A percentile compares a stretch with the other conserved stretches of the same genome.
These are phyloP conservation scores for Delitschia confertaspora DNA, from an alignment of 495 filamentous ascomycete genomes.

Conservation along the genomic window DNA sequence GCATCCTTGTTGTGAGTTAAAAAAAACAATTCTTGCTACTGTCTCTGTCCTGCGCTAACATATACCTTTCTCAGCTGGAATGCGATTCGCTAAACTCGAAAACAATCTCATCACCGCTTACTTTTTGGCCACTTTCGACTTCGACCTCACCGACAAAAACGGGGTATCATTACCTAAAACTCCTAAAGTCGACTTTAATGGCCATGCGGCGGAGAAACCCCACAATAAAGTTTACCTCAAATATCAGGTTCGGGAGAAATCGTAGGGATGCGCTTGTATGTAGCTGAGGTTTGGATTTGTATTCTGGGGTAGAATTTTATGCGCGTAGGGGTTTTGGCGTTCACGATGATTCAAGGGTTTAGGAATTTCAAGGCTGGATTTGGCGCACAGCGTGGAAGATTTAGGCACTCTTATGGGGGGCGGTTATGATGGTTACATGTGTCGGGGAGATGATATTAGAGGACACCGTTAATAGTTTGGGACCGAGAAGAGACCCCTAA, in stretches of 20 bases:
- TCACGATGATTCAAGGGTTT: too few species aligned
- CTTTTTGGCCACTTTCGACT: slow-evolving; percentile 32
- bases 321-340: too few species aligned
- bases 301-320: too few species aligned
- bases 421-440: too few species aligned
- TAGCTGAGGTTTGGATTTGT: too few species aligned
- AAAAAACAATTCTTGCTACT: not conserved
- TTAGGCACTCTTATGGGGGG: too few species aligned
- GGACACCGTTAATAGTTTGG: too few species aligned
- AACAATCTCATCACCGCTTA: slow-evolving; percentile 39
- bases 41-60: too few species aligned
- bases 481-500: too few species aligned
- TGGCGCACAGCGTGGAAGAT: too few species aligned
- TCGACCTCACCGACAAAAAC: slow-evolving; percentile 15
- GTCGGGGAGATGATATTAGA: too few species aligned
- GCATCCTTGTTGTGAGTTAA: slow-evolving; percentile 37
- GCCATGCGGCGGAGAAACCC: slow-evolving; percentile 11
- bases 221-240: slow-evolving; percentile 3
- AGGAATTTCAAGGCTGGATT: too few species aligned
- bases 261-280: slow-evolving; percentile 10
- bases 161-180: slow-evolving; percentile 1
- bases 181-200: slow-evolving; percentile 10
- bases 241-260: slow-evolving; percentile 6
- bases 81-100: slow-evolving; percentile 43
- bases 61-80: slow-evolving; percentile 11